Evolutionary conservation across 2,329 filamentous ascomycete species (phyloP).

Genomic region (Westerdykella aurantiaca): DNA sequence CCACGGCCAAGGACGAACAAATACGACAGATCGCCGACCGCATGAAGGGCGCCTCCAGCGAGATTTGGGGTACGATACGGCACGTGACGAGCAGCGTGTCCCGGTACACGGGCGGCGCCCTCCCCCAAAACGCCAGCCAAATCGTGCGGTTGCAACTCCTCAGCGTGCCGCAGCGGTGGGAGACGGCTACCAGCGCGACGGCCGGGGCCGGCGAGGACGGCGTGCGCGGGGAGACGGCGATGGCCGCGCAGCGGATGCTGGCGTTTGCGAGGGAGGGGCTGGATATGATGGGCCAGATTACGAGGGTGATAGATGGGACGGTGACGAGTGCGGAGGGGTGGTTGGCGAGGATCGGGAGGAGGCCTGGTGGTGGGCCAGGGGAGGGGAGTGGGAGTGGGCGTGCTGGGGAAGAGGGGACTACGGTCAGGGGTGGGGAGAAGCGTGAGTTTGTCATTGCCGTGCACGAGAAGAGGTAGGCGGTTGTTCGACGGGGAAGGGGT

Average conservation of each 20-base stretch:
- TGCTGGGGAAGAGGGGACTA: not conserved
- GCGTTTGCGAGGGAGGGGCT: constrained; percentile 84
- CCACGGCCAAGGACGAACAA: constrained; percentile 30
- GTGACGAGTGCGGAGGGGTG: constrained; percentile 87
- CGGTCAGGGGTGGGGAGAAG: not conserved
- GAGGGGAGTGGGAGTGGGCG: constrained; percentile 10
- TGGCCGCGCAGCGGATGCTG: constrained; percentile 67
- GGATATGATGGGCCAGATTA: constrained; percentile 92
- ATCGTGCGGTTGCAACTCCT: constrained; percentile 80
- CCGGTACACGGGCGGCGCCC: constrained; percentile 81
- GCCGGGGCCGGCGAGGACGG: constrained; percentile 11
- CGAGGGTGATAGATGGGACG: constrained; percentile 78
- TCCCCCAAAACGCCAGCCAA: constrained; percentile 80
- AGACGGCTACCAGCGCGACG: constrained; percentile 55
- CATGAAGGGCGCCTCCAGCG: constrained; percentile 56
- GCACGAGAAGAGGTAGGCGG: constrained; percentile 1
- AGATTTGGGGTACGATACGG: constrained; percentile 56
- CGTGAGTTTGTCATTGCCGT: not conserved
- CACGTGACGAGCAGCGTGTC: constrained; percentile 79
- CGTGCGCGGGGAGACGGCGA: constrained; percentile 38
- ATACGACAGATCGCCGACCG: constrained; percentile 66
- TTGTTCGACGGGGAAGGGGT: not conserved
- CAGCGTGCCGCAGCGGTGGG: constrained; percentile 77
- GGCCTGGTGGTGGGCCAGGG: constrained; percentile 5
- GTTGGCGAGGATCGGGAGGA: constrained; percentile 67